Evolutionary conservation across 2,329 filamentous ascomycete genomes (phyloP).

Genomic region (Arthrobotrys megalospora): DNA sequence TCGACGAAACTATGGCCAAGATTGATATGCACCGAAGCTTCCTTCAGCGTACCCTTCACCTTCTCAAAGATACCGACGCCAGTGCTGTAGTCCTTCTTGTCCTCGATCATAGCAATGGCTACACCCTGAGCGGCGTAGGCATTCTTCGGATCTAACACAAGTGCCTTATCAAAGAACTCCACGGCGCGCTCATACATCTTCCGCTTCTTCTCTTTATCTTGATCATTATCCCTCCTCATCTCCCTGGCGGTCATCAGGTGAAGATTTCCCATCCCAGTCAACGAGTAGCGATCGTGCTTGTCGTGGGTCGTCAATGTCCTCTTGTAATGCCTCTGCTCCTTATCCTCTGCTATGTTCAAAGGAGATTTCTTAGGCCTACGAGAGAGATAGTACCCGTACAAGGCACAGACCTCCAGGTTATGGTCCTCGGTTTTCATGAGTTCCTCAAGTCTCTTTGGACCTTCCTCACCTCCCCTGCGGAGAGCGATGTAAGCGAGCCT

Average conservation of each 20-base stretch:
- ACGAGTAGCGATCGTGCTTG: constrained; percentile 97
- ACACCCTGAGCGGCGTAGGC: constrained; percentile 97
- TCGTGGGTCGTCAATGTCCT: constrained; percentile 94
- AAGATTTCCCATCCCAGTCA: constrained; percentile 97
- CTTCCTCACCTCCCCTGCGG: constrained; percentile 83
- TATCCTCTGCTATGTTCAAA: constrained; percentile 86
- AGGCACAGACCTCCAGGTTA: constrained; percentile 90
- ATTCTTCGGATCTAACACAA: constrained; percentile 94
- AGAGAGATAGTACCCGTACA: constrained; percentile 96
- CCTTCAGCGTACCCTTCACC: constrained; percentile 89
- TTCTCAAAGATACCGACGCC: constrained; percentile 91
- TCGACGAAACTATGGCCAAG: constrained; percentile 94
- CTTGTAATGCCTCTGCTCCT: constrained; percentile 94
- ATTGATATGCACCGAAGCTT: constrained; percentile 90
- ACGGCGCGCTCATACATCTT: constrained; percentile 91
- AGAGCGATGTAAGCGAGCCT: constrained; percentile 92
- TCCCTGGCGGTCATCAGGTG: constrained; percentile 87
- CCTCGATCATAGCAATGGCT: constrained; percentile 92
- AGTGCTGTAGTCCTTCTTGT: constrained; percentile 87
- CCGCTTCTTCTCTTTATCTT: constrained; percentile 90
- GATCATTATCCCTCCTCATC: constrained; percentile 90
- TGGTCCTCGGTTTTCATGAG: constrained; percentile 86
- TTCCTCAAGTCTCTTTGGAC: constrained; percentile 86
- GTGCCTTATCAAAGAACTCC: constrained; percentile 97
- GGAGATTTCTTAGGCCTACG: constrained; percentile 86